These are phyloP conservation scores for Leccinum arenicola DNA, from an alignment of 768 basidiomycete species.

Conservation along the genomic window DNA sequence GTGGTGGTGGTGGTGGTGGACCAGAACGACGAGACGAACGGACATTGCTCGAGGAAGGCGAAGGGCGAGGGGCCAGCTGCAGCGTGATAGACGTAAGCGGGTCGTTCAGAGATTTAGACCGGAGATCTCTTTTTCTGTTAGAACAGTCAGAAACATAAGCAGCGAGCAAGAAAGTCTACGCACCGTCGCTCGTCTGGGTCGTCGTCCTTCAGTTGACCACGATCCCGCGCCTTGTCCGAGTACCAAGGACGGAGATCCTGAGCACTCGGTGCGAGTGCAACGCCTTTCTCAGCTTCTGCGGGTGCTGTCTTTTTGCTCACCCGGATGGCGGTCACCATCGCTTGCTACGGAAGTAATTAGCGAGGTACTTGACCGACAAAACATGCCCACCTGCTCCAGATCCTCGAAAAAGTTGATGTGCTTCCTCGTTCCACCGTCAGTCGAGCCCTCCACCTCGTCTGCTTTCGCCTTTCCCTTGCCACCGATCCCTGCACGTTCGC, in stretches of 20 bases:
- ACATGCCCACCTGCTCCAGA: slow-evolving; percentile 57
- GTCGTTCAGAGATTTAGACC: slow-evolving; percentile 61
- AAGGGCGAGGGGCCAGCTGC: slow-evolving; percentile 48
- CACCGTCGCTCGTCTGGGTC: too few relatives aligned
- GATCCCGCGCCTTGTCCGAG: too few relatives aligned
- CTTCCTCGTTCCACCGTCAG: slow-evolving; percentile 37
- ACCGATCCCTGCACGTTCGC: slow-evolving; percentile 55
- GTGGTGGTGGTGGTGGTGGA: slow-evolving; percentile 5
- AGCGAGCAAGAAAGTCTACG: too few relatives aligned
- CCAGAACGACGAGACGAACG: slow-evolving; percentile 11
- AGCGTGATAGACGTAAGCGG: slow-evolving; percentile 73
- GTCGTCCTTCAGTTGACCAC: too few relatives aligned
- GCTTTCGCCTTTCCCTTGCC: slow-evolving; percentile 37
- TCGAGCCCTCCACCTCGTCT: slow-evolving; percentile 14
- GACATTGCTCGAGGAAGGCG: slow-evolving; percentile 10
- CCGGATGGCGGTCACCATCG: slow-evolving; percentile 44
- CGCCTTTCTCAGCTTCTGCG: too few relatives aligned
- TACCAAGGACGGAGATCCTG: too few relatives aligned
- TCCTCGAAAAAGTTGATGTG: slow-evolving; percentile 88
- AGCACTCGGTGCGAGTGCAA: too few relatives aligned
- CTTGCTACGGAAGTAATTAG: slow-evolving; percentile 33
- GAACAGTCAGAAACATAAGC: not conserved
- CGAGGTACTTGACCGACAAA: not conserved
- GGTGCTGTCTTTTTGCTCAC: slow-evolving; percentile 27
- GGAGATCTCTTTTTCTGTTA: slow-evolving; percentile 58